phyloP scores from a whole-genome alignment of 306 rosid species.

The Biancaea sappan region DNA sequence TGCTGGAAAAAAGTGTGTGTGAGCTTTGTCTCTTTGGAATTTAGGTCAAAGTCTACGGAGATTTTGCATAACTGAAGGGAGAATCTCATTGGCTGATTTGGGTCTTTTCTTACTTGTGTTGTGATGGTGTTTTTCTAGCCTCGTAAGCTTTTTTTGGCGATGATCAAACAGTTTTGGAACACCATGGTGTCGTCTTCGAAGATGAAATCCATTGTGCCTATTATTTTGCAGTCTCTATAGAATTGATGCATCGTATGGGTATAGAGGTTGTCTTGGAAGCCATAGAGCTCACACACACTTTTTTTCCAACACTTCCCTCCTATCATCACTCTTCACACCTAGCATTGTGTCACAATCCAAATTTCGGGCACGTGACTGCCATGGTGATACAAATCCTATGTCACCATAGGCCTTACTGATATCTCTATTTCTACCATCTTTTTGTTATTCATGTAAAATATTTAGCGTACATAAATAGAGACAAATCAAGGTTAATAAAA shows the following conservation, averaged over 20 bases:
- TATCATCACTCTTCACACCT: no score
- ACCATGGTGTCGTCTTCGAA: constrained; percentile 77
- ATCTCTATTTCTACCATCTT: no score
- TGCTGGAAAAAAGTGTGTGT: no score
- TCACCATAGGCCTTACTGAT: no score
- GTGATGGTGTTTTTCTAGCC: constrained; percentile 85
- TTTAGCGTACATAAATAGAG: no score
- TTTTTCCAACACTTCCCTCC: no score
- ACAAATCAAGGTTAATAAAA: no score
- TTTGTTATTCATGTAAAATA: no score
- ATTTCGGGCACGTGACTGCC: no score
- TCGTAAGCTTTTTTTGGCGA: constrained; percentile 56
- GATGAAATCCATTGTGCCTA: constrained; percentile 83
- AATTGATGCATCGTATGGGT: constrained; percentile 95
- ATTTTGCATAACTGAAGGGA: constrained; percentile 83
- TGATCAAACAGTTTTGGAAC: constrained; percentile 68
- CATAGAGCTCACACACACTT: no score
- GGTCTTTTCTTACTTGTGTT: constrained; percentile 83
- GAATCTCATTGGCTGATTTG: constrained; percentile 71
- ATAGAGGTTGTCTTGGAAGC: constrained; percentile 82
- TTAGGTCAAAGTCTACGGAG: constrained; percentile 64
- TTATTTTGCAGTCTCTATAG: constrained; percentile 71
- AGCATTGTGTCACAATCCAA: no score
- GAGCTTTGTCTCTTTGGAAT: constrained; percentile 51
- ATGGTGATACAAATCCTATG: no score